These are phyloP conservation scores for Cryptococcus sp. DNA, from an alignment of 1,284 basidiomycete genomes.

Conservation along the genomic window DNA sequence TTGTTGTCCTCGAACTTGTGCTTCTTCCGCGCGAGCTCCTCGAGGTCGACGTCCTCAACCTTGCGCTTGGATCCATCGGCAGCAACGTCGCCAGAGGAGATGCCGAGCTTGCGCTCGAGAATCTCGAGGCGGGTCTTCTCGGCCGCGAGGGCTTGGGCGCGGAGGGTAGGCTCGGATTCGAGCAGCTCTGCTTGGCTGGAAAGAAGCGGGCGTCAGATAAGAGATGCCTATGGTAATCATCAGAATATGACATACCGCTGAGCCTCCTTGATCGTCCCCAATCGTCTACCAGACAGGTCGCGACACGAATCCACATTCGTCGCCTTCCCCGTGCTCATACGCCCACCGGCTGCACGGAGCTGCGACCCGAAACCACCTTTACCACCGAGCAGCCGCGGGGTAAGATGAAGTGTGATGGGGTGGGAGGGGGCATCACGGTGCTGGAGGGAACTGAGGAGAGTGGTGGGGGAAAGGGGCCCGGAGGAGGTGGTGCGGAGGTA, in stretches of 20 bases:
- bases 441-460: constrained; percentile 17
- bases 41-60: constrained; percentile 52
- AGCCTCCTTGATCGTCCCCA: constrained; percentile 94
- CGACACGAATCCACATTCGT: constrained; percentile 93
- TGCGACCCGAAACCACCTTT: constrained; percentile 98
- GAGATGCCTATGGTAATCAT: not conserved
- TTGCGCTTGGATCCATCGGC: constrained; percentile 40
- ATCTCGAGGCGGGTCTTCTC: constrained; percentile 81
- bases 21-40: constrained; percentile 65
- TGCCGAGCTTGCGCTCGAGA: constrained; percentile 75
- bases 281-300: constrained; percentile 81
- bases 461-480: constrained; percentile 18
- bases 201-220: not conserved
- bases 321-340: constrained; percentile 94
- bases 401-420: constrained; percentile 42
- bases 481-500: constrained; percentile 41
- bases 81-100: constrained; percentile 47
- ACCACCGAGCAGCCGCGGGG: constrained; percentile 67
- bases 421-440: constrained; percentile 16
- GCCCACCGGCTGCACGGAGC: constrained; percentile 90
- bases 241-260: constrained; percentile 63
- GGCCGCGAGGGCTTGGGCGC: constrained; percentile 72
- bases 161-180: constrained; percentile 75
- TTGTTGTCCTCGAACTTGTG: constrained; percentile 87
- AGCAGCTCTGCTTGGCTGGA: constrained; percentile 86